phyloP scores from a whole-genome alignment of 164 flowering plant genomes.

The Cinnamomum chago region DNA sequence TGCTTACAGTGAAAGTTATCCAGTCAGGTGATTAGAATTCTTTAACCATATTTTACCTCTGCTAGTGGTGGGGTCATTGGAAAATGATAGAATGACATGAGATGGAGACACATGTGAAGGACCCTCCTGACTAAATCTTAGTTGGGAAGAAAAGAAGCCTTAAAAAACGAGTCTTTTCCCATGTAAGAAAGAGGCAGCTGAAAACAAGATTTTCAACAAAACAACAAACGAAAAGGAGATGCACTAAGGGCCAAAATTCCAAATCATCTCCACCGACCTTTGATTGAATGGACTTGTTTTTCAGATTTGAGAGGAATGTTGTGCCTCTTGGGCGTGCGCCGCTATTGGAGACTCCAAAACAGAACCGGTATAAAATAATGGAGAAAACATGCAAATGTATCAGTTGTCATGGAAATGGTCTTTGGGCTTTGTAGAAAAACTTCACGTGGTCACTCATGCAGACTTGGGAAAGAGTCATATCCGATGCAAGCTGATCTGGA shows the following conservation, averaged over 20 bases:
- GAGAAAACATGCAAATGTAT: background rate
- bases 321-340: background rate
- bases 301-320: background rate
- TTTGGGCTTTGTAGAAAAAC: no score
- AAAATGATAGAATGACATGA: no score
- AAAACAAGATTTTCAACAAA: background rate
- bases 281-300: background rate
- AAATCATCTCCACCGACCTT: background rate
- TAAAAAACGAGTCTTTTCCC: background rate
- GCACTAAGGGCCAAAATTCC: background rate
- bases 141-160: background rate
- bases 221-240: background rate
- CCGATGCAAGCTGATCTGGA: no score
- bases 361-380: background rate
- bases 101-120: background rate
- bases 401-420: no score
- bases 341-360: background rate
- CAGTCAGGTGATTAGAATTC: no score
- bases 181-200: background rate
- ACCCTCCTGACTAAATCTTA: background rate
- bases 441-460: no score
- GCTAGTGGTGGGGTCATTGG: background rate
- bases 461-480: no score
- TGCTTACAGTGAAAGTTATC: no score
- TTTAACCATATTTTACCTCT: background rate